Base-by-base conservation (phyloP, 352 stramenopile species). In the Phytophthora sansomeana region DNA sequence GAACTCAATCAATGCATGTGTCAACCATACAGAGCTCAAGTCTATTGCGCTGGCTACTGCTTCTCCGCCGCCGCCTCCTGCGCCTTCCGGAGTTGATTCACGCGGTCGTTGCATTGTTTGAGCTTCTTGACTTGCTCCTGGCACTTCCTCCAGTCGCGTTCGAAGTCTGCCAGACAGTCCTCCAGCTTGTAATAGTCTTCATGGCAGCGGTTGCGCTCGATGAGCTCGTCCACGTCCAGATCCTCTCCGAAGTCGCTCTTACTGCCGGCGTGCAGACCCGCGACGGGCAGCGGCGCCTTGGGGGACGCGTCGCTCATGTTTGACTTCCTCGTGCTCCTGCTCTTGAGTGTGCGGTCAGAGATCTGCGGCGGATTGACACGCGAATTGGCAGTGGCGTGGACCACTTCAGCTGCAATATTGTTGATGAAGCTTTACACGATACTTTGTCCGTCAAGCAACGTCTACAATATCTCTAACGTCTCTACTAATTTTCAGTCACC, bases 121-220 rank as follows among this genome's bases (percentile, higher is more conserved):
- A 96, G 85, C 72, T 80, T 68, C 69, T 92, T 91, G 53, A 96
- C 88, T 47, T 93, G 67, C 51, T 68, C 55, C 59, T 96, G 88
- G 67, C 88, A 96, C 69, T 96, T 93, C 72, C 76, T 93, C 88
- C 88, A 96, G 76, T 96, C 83, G 62, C 86, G 84, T 46, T 94
- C 81, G 58, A 74, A 84, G 68, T 96, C 83, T 26, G 78, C 85
- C 14, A 96, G 78, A 43, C 88, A 96, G 24, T 96, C 84, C 63
- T 96, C 88, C 28, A 96, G 81, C 57, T 89, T 84, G 75, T 95
- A 95, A 72, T 96, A 96, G 50, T 93, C 81, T 52, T 85, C 82
- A 33, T 87, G 76, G 66, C 87, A 96, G 62, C 82, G 77, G 72
- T 92, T 96, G 55, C 85, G 81, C 73, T 93, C 85, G 56, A 96